Evolutionary conservation across 2,329 filamentous ascomycete genomes (phyloP).

Genomic region (Nigrograna mackinnonii): DNA sequence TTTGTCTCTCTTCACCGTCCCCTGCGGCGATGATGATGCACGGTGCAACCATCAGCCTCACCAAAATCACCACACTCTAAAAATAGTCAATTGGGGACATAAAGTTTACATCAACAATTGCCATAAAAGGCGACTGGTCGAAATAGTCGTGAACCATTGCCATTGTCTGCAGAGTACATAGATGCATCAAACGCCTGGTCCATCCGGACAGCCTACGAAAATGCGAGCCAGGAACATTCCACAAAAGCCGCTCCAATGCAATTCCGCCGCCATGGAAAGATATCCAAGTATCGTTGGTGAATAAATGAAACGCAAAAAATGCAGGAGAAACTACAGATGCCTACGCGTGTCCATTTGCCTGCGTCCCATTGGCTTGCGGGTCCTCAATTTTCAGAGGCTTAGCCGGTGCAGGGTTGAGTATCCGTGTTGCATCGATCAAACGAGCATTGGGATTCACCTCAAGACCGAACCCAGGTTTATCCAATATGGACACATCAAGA

Average conservation of each 20-base stretch:
- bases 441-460: slow-evolving; percentile 82
- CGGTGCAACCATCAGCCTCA: no score
- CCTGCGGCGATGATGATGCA: no score
- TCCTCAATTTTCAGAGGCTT: slow-evolving; percentile 42
- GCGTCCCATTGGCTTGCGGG: slow-evolving; percentile 15
- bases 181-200: slow-evolving; percentile 18
- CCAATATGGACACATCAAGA: slow-evolving; percentile 76
- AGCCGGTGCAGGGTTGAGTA: slow-evolving; percentile 68
- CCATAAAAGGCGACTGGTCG: no score
- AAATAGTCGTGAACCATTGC: no score
- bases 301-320: slow-evolving; percentile 8
- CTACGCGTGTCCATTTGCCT: slow-evolving; percentile 12
- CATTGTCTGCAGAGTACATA: no score
- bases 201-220: slow-evolving; percentile 13
- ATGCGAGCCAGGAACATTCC: slow-evolving; percentile 6
- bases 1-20: not conserved
- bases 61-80: not conserved
- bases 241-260: slow-evolving; percentile 9
- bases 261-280: no score
- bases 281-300: no score
- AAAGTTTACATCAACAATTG: not conserved
- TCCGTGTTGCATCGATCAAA: slow-evolving; percentile 73
- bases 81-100: not conserved
- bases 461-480: slow-evolving; percentile 89
- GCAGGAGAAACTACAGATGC: no score